These are phyloP conservation scores for Umbelopsis sp. DNA, from an alignment of 371 early-diverging fungal species.

Conservation along the genomic window DNA sequence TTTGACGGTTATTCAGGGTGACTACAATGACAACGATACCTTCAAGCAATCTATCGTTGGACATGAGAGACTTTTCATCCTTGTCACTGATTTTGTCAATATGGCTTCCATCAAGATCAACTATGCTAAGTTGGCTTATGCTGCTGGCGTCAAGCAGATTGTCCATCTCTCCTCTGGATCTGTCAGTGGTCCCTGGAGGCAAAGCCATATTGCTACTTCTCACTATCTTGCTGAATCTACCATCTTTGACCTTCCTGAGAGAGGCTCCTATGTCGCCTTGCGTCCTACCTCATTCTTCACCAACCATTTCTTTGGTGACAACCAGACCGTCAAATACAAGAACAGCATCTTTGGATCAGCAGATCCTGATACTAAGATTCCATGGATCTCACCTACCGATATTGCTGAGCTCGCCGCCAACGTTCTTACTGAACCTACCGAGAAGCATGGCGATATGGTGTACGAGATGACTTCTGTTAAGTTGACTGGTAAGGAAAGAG, in stretches of 20 bases:
- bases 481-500: slow-evolving; percentile 20
- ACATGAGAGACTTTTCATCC: slow-evolving; percentile 24
- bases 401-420: slow-evolving; percentile 33
- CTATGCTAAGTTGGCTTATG: slow-evolving; percentile 24
- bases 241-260: slow-evolving; percentile 30
- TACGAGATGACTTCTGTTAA: slow-evolving; percentile 23
- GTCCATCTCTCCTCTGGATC: slow-evolving; percentile 25
- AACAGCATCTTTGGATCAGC: slow-evolving; percentile 14
- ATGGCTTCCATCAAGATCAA: background rate
- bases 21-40: slow-evolving; percentile 19
- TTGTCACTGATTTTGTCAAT: slow-evolving; percentile 18
- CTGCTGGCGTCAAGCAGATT: slow-evolving; percentile 26
- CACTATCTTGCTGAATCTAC: slow-evolving; percentile 33
- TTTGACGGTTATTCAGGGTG: slow-evolving; percentile 24
- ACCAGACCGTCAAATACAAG: background rate
- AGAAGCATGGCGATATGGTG: slow-evolving; percentile 28
- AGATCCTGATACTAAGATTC: slow-evolving; percentile 18
- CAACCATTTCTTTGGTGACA: slow-evolving; percentile 23
- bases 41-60: slow-evolving; percentile 23
- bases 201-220: slow-evolving; percentile 6
- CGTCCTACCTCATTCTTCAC: slow-evolving; percentile 42
- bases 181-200: slow-evolving; percentile 29
- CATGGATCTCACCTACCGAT: slow-evolving; percentile 31
- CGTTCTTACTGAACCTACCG: slow-evolving; percentile 23
- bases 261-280: slow-evolving; percentile 31